Conservation (phyloP, 208 protist genomes). For the Polymyxa betae region DNA sequence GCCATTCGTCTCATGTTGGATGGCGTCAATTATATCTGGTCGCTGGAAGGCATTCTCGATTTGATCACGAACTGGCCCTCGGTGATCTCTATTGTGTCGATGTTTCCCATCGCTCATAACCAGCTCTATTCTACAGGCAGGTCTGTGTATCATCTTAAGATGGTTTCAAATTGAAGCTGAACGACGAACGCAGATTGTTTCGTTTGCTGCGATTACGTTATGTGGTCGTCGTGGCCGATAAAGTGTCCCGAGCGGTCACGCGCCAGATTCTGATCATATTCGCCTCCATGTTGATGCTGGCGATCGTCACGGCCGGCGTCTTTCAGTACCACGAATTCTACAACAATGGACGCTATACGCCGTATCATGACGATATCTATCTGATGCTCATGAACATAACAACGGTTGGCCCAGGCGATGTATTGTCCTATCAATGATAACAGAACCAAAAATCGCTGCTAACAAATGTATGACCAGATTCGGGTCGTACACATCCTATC, state of each 20-base stretch:
- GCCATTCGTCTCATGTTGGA: neutral
- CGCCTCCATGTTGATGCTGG: neutral
- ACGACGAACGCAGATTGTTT: neutral
- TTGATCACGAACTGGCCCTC: neutral
- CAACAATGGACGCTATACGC: neutral
- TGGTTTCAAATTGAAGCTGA: too few relatives aligned
- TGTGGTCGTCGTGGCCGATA: neutral
- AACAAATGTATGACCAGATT: too few relatives aligned
- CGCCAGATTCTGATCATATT: neutral
- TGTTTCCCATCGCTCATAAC: too few relatives aligned
- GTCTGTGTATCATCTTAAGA: too few relatives aligned
- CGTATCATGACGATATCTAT: neutral
- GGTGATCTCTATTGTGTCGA: neutral
- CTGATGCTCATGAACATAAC: neutral
- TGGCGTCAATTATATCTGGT: neutral
- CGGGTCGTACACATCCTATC: too few relatives aligned
- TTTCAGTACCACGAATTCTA: neutral
- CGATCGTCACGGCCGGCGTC: neutral
- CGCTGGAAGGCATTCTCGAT: neutral
- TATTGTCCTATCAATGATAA: too few relatives aligned
- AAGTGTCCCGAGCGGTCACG: neutral
- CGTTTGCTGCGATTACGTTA: neutral
- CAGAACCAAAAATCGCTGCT: too few relatives aligned
- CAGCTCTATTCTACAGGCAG: too few relatives aligned
- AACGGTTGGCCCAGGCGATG: neutral